A percentile compares a stretch with the other conserved stretches of the same genome.
Conservation (phyloP, 345 rosid species). For the Toxicodendron radicans region DNA sequence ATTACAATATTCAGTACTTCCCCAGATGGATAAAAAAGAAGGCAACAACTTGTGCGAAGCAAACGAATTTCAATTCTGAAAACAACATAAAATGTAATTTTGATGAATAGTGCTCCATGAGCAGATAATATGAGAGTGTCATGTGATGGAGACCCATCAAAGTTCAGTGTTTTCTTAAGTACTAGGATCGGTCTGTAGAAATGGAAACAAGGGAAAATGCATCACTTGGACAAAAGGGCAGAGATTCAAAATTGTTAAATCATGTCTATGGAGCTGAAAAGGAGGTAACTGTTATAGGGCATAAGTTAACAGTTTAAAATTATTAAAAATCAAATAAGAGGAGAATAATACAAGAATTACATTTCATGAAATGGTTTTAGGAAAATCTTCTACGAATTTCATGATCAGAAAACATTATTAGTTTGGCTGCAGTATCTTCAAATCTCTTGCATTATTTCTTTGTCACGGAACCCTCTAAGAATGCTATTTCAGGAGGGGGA, state of each 20-base stretch:
- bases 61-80: not conserved
- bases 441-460: not conserved
- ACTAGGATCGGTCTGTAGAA: not conserved
- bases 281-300: not conserved
- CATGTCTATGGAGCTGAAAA: not conserved
- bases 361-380: not conserved
- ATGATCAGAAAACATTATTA: not conserved
- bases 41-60: not conserved
- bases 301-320: not conserved
- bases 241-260: not conserved
- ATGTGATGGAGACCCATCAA: not conserved
- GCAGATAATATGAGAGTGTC: not conserved
- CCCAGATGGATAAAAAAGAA: not conserved
- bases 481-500: not conserved
- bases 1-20: slow-evolving; percentile 21
- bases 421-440: not conserved
- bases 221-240: not conserved
- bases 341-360: not conserved
- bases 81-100: not conserved
- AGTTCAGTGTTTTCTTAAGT: not conserved
- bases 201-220: not conserved
- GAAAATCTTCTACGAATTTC: not conserved
- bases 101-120: not conserved
- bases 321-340: not conserved
- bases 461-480: not conserved